A percentile compares a stretch with the other conserved stretches of the same genome.
Conservation (phyloP, 1,139 yeast species). For the Geotrichum candidum region DNA sequence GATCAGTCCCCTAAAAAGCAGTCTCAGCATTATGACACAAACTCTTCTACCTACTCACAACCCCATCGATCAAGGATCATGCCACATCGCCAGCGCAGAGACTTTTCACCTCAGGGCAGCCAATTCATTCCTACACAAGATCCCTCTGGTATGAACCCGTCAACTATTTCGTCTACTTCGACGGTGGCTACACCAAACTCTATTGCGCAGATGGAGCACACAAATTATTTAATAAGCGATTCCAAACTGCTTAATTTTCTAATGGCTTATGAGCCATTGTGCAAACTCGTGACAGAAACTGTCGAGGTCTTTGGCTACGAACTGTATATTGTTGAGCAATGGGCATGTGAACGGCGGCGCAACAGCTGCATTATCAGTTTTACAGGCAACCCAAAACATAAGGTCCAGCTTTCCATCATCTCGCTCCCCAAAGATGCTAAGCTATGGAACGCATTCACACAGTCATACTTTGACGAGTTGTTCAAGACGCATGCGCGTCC, state of each 20-base stretch:
- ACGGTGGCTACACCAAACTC: not conserved
- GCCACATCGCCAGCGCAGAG: not conserved
- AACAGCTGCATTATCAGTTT: slow-evolving; percentile 70
- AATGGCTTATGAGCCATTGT: slow-evolving; percentile 20
- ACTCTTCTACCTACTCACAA: not conserved
- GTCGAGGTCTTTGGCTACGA: slow-evolving; percentile 57
- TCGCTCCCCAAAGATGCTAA: slow-evolving; percentile 50
- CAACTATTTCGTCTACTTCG: not conserved
- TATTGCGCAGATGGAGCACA: slow-evolving; percentile 8
- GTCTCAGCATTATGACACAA: not conserved
- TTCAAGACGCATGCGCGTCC: slow-evolving; percentile 54
- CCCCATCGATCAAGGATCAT: not conserved
- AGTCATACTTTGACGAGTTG: slow-evolving; percentile 60
- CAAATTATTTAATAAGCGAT: slow-evolving; percentile 13
- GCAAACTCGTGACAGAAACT: slow-evolving; percentile 19
- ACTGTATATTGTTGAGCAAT: slow-evolving; percentile 85
- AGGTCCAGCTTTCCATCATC: slow-evolving; percentile 55
- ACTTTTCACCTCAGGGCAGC: not conserved
- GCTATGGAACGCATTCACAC: slow-evolving; percentile 52
- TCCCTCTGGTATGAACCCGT: not conserved
- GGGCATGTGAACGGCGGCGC: slow-evolving; percentile 70
- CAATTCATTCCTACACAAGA: not conserved
- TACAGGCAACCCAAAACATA: slow-evolving; percentile 71
- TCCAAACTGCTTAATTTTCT: slow-evolving; percentile 10
- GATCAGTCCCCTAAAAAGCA: not conserved